A percentile compares a stretch with the other conserved stretches of the same genome.
Conservation (phyloP, 2,329 filamentous ascomycete genomes). For the Diaporthe caulivora region DNA sequence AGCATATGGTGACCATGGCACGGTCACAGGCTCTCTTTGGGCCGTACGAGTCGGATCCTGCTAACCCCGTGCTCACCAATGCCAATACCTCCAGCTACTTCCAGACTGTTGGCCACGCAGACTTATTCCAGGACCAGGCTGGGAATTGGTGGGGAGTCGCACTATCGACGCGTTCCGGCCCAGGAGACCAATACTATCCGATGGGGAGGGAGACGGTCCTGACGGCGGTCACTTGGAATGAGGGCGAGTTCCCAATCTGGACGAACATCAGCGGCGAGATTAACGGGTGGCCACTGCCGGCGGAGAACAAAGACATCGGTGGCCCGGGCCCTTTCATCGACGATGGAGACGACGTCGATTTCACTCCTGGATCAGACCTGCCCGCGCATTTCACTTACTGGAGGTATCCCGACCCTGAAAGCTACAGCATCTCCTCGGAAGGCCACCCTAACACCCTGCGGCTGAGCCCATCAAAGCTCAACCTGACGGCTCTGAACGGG, state of each 20-base stretch:
- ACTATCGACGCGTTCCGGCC: constrained; percentile 55
- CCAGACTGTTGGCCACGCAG: constrained; percentile 68
- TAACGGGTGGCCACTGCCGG: constrained; percentile 44
- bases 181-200: constrained; percentile 53
- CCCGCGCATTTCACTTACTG: constrained; percentile 69
- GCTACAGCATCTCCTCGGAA: constrained; percentile 59
- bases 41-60: constrained; percentile 57
- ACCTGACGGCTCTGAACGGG: constrained; percentile 66
- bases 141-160: constrained; percentile 58
- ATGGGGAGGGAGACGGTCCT: constrained; percentile 60
- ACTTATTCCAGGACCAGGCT: constrained; percentile 64
- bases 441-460: constrained; percentile 58
- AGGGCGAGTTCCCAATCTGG: constrained; percentile 51
- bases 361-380: constrained; percentile 54
- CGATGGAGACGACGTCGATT: constrained; percentile 47
- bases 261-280: constrained; percentile 49
- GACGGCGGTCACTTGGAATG: constrained; percentile 53
- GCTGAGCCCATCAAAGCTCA: constrained; percentile 61
- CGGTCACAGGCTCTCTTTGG: constrained; percentile 56
- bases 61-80: constrained; percentile 61
- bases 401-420: constrained; percentile 61
- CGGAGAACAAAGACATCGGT: constrained; percentile 39
- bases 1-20: constrained; percentile 63
- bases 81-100: constrained; percentile 58
- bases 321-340: constrained; percentile 45